phyloP scores from a whole-genome alignment of 192 early-diverging fungal species.

The Geosiphon pyriformis region DNA sequence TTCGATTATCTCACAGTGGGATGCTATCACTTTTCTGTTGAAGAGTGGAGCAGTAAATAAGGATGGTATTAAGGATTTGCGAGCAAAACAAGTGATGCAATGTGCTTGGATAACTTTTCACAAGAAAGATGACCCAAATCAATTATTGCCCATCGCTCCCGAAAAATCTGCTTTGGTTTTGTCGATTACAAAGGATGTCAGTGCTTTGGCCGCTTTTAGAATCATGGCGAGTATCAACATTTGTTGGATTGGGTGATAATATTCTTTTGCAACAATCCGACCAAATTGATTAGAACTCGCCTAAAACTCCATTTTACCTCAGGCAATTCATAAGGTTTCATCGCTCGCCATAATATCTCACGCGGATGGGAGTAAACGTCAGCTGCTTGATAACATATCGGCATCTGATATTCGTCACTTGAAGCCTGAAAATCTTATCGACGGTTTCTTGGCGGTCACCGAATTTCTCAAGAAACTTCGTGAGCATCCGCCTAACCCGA shows the following conservation, averaged over 20 bases:
- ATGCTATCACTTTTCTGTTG: slow-evolving; percentile 3
- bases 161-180: background rate
- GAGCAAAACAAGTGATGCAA: slow-evolving; percentile 8
- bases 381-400: slow-evolving; percentile 2
- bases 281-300: background rate
- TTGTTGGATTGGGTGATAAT: background rate
- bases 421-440: background rate
- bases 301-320: background rate
- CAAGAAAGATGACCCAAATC: slow-evolving; percentile 13
- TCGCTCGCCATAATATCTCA: background rate
- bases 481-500: background rate
- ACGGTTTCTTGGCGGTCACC: background rate
- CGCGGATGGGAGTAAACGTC: background rate
- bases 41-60: background rate
- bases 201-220: background rate
- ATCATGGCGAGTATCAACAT: background rate
- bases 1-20: background rate
- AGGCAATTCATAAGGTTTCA: background rate
- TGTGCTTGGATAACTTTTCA: background rate
- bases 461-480: slow-evolving; percentile 4
- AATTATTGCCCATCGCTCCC: background rate
- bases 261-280: background rate
- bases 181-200: background rate
- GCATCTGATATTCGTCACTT: slow-evolving; percentile 3
- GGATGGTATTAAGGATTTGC: slow-evolving; percentile 1